These are phyloP conservation scores for Ilex asprella DNA, from an alignment of 257 asterid genomes.

Conservation along the genomic window DNA sequence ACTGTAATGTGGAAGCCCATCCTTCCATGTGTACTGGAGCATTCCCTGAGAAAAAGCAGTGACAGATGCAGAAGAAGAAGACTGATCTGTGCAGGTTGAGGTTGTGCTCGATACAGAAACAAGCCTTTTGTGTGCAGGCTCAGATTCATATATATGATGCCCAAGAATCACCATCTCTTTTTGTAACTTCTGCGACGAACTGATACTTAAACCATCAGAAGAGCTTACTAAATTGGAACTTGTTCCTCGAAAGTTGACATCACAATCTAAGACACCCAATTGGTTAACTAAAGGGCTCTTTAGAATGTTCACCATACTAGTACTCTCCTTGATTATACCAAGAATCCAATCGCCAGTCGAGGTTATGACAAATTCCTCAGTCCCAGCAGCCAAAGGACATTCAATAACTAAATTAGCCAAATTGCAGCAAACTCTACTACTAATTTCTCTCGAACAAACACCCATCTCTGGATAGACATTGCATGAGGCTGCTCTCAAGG, in stretches of 20 bases:
- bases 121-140: constrained; percentile 36
- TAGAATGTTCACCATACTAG: constrained; percentile 69
- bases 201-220: constrained; percentile 16
- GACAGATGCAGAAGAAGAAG: constrained; percentile 36
- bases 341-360: constrained; percentile 30
- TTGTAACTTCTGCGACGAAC: constrained; percentile 21
- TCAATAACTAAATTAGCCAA: constrained; percentile 32
- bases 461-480: constrained; percentile 35
- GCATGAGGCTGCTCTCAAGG: constrained; percentile 38
- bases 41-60: constrained; percentile 53
- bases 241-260: constrained; percentile 9
- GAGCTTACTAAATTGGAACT: constrained; percentile 21
- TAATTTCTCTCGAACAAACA: constrained; percentile 22
- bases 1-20: constrained; percentile 53
- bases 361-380: constrained; percentile 14
- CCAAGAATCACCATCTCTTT: constrained; percentile 30
- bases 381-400: constrained; percentile 18
- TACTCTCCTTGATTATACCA: constrained; percentile 45
- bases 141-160: constrained; percentile 22
- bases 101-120: constrained; percentile 58
- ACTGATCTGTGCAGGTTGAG: constrained; percentile 52
- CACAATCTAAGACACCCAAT: constrained; percentile 29
- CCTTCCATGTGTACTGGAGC: constrained; percentile 72
- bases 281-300: constrained; percentile 58
- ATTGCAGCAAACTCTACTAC: constrained; percentile 17